phyloP scores from a whole-genome alignment of 208 protist species.

The Trypanosomatidae sp. region DNA sequence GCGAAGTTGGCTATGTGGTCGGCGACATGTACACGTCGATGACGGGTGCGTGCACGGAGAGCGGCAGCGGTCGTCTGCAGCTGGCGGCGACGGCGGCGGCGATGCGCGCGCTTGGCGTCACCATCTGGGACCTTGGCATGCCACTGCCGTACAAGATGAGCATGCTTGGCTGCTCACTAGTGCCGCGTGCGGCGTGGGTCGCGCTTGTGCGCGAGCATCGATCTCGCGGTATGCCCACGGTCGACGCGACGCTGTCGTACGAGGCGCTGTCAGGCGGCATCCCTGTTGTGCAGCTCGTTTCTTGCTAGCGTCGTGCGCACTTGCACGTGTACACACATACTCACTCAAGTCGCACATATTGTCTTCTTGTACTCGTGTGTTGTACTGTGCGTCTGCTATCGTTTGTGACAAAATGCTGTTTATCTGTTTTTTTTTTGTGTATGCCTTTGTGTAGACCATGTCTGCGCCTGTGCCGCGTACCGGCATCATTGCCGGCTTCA shows the following conservation, averaged over 20 bases:
- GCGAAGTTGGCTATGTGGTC: constrained; percentile 64
- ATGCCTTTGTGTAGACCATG: too few relatives aligned
- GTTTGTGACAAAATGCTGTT: too few relatives aligned
- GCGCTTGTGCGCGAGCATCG: background rate
- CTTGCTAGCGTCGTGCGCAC: background rate
- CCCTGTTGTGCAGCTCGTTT: background rate
- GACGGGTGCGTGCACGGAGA: constrained; percentile 61
- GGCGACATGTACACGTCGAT: constrained; percentile 79
- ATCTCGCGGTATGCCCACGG: background rate
- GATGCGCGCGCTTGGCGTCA: constrained; percentile 36
- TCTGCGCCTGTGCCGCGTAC: constrained; percentile 58
- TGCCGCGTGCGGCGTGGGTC: background rate
- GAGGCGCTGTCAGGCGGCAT: background rate
- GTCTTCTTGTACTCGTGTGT: too few relatives aligned
- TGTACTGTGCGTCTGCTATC: too few relatives aligned
- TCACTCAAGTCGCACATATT: background rate
- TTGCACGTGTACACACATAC: background rate
- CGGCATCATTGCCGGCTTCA: constrained; percentile 88
- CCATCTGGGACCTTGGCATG: constrained; percentile 86
- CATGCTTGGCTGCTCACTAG: background rate
- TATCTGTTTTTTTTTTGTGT: too few relatives aligned
- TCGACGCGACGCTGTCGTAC: background rate
- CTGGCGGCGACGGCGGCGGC: constrained; percentile 32
- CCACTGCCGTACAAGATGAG: constrained; percentile 65
- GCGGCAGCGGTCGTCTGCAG: constrained; percentile 55